A percentile compares a stretch with the other conserved stretches of the same genome.
Conservation (phyloP, 331 rosid genomes). For the Pyracantha coccinea region DNA sequence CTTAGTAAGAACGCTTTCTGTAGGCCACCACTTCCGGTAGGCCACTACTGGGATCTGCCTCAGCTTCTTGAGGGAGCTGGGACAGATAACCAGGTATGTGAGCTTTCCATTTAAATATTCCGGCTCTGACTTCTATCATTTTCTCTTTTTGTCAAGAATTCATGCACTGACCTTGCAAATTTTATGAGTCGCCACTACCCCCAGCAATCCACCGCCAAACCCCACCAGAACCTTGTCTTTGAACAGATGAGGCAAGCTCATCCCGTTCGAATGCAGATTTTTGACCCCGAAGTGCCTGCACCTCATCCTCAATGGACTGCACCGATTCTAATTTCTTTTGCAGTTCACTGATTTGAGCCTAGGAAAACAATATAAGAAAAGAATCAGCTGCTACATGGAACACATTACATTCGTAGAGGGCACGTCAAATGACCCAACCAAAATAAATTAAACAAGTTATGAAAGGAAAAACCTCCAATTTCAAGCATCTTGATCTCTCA, state of each 20-base stretch:
- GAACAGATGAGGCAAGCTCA: constrained; percentile 56
- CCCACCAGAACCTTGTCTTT: constrained; percentile 81
- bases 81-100: background rate
- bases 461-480: constrained; percentile 58
- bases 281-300: constrained; percentile 67
- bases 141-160: background rate
- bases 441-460: background rate
- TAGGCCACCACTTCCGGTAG: background rate
- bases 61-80: constrained; percentile 2
- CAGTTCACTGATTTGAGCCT: constrained; percentile 86
- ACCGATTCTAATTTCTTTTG: constrained; percentile 65
- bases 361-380: constrained; percentile 8
- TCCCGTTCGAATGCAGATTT: constrained; percentile 66
- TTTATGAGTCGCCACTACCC: constrained; percentile 16
- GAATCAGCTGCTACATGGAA: background rate
- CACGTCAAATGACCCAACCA: background rate
- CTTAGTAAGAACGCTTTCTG: too few relatives aligned
- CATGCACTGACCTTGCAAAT: background rate
- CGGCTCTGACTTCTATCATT: background rate
- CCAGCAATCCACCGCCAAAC: constrained; percentile 79
- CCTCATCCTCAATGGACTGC: constrained; percentile 76
- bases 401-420: background rate
- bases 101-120: background rate
- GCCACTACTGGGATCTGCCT: background rate
- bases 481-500: constrained; percentile 96